Evolutionary conservation across 805 yeast species (phyloP).

Genomic region (Metschnikowia reukaufii): DNA sequence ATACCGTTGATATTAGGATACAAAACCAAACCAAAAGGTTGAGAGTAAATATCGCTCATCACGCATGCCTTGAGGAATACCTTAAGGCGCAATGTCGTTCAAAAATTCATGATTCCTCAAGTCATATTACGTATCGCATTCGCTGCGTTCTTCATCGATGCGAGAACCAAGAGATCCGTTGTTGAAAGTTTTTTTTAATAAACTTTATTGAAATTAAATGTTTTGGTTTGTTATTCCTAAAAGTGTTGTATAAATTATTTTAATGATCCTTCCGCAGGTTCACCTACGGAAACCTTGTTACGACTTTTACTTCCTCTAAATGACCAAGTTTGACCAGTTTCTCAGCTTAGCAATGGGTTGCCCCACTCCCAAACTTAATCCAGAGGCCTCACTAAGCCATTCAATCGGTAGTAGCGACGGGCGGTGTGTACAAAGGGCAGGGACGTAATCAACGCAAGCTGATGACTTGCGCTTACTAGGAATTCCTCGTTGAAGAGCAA

Average conservation of each 20-base stretch:
- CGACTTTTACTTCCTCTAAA: constrained; percentile 47
- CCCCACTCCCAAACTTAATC: constrained; percentile 35
- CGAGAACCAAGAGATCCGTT: constrained; percentile 32
- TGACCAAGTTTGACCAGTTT: constrained; percentile 44
- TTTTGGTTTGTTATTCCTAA: too few species aligned
- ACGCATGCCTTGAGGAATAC: too few species aligned
- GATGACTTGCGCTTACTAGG: too few species aligned
- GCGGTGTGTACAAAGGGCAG: constrained; percentile 44
- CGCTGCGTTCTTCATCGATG: constrained; percentile 10
- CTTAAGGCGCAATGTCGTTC: constrained; percentile 48
- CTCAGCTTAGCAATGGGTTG: constrained; percentile 36
- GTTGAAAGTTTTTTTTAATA: too few species aligned
- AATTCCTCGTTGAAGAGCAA: too few species aligned
- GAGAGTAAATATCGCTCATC: too few species aligned
- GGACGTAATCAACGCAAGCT: too few species aligned
- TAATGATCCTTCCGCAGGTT: too few species aligned
- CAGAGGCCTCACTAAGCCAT: constrained; percentile 45
- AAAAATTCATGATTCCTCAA: constrained; percentile 45
- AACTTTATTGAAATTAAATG: too few species aligned
- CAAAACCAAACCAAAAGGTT: too few species aligned
- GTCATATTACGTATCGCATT: constrained; percentile 42
- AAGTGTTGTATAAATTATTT: too few species aligned
- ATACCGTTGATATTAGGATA: too few species aligned
- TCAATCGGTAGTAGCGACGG: constrained; percentile 49
- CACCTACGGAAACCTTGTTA: constrained; percentile 43